Evolutionary conservation across 2,329 filamentous ascomycete species (phyloP).

Genomic region (Penicillium sp.): DNA sequence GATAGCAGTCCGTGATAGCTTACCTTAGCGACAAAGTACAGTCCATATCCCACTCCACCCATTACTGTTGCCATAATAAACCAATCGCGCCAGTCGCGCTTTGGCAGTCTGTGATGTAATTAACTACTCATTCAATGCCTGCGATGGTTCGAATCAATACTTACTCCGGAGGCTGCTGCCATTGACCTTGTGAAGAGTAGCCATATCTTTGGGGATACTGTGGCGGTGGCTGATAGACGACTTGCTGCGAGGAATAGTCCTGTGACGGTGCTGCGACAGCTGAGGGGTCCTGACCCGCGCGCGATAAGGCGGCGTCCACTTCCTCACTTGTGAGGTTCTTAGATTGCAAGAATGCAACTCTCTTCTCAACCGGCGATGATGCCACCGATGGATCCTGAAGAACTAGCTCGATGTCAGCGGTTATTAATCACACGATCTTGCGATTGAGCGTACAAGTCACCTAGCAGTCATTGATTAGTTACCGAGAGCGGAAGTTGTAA

Average conservation of each 20-base stretch:
- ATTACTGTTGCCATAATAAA: slow-evolving; percentile 99
- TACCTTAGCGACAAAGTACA: slow-evolving; percentile 83
- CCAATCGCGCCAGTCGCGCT: slow-evolving; percentile 95
- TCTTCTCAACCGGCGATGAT: slow-evolving; percentile 83
- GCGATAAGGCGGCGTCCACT: slow-evolving; percentile 74
- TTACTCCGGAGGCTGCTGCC: slow-evolving; percentile 52
- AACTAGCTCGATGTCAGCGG: slow-evolving; percentile 50
- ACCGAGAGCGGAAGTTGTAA: too few species aligned
- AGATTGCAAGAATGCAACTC: slow-evolving; percentile 84
- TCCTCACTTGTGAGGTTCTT: slow-evolving; percentile 98
- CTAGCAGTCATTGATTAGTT: slow-evolving; percentile 28
- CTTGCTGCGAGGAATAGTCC: slow-evolving; percentile 43
- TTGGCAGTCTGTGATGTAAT: slow-evolving; percentile 50
- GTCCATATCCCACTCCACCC: slow-evolving; percentile 78
- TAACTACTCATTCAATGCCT: too few species aligned
- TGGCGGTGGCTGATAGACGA: slow-evolving; percentile 38
- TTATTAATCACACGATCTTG: slow-evolving; percentile 4
- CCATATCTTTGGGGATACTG: slow-evolving; percentile 43
- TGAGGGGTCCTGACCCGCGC: slow-evolving; percentile 58
- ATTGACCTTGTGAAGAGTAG: slow-evolving; percentile 50
- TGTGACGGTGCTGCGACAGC: slow-evolving; percentile 43
- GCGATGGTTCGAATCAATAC: slow-evolving; percentile 13
- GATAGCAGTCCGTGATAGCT: not conserved
- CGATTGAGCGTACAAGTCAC: slow-evolving; percentile 45
- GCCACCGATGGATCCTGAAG: slow-evolving; percentile 91